Percentiles rank a stretch among this genome's conserved stretches.
Evolutionary conservation across 176 grass and related monocot genomes (phyloP).

Genomic region (Poa pratensis): DNA sequence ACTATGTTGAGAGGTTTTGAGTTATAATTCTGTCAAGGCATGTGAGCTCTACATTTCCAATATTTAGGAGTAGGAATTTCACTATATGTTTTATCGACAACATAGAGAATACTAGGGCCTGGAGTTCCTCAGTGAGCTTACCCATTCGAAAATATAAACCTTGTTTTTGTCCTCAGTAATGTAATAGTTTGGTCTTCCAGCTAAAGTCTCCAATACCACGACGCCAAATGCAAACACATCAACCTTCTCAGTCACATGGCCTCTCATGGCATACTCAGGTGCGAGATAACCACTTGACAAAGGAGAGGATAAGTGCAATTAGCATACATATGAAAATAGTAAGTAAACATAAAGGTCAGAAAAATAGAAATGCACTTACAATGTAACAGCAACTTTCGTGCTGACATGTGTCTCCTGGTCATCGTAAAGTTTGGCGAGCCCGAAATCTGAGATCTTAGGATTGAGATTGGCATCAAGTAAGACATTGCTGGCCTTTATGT

Average conservation of each 20-base stretch:
- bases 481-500: constrained; percentile 81
- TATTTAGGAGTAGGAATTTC: background rate
- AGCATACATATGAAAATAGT: background rate
- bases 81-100: background rate
- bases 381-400: constrained; percentile 75
- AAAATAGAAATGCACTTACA: constrained; percentile 50
- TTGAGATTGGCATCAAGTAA: constrained; percentile 68
- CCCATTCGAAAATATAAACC: constrained; percentile 32
- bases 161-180: background rate
- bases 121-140: background rate
- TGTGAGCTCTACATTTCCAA: background rate
- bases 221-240: constrained; percentile 81
- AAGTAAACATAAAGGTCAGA: background rate
- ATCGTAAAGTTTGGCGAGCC: constrained; percentile 73
- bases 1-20: background rate
- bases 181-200: constrained; percentile 29
- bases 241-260: constrained; percentile 81
- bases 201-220: constrained; percentile 42
- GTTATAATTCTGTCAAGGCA: background rate
- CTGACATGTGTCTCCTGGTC: constrained; percentile 70
- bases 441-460: constrained; percentile 84
- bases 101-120: background rate
- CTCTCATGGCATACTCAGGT: constrained; percentile 88
- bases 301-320: background rate
- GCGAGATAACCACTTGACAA: constrained; percentile 79